These are phyloP conservation scores for Fistulifera solaris DNA, from an alignment of 108 stramenopile species.

Conservation along the genomic window DNA sequence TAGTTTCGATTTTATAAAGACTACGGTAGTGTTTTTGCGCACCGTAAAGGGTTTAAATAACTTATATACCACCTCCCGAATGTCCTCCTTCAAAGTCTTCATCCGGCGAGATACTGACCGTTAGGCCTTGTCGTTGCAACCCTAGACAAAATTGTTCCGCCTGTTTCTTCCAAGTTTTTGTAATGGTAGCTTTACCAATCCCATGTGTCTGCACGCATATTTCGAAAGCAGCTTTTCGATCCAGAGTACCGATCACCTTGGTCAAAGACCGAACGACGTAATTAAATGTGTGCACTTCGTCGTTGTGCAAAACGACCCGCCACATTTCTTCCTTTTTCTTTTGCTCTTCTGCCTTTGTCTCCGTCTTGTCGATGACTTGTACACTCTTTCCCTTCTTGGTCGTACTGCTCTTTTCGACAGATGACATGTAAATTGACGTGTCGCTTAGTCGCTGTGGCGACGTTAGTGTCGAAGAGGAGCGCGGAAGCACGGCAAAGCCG, in stretches of 20 bases:
- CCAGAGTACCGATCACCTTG: conserved; percentile 81
- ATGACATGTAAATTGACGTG: conserved; percentile 30
- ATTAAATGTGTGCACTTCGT: conserved; percentile 93
- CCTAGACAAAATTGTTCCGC: conserved; percentile 85
- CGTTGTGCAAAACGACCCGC: conserved; percentile 92
- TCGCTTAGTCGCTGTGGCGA: no score
- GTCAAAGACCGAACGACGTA: conserved; percentile 87
- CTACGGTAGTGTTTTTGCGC: background rate
- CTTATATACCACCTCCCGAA: conserved; percentile 47
- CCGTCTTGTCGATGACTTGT: conserved; percentile 63
- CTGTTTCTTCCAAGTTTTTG: conserved; percentile 85
- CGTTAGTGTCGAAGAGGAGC: no score
- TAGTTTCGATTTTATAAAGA: background rate
- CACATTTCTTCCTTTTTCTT: conserved; percentile 66
- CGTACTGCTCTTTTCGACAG: conserved; percentile 16
- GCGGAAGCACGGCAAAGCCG: no score
- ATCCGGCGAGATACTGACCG: conserved; percentile 90
- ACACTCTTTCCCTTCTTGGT: conserved; percentile 54
- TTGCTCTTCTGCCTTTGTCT: conserved; percentile 69
- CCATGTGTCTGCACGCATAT: conserved; percentile 88
- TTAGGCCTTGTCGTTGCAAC: conserved; percentile 83
- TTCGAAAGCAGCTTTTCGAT: conserved; percentile 82
- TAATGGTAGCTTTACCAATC: conserved; percentile 86
- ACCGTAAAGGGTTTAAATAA: background rate
- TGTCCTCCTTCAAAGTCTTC: conserved; percentile 72